Conservation (phyloP, 2,329 filamentous ascomycete species). For the Penicillium sp. region DNA sequence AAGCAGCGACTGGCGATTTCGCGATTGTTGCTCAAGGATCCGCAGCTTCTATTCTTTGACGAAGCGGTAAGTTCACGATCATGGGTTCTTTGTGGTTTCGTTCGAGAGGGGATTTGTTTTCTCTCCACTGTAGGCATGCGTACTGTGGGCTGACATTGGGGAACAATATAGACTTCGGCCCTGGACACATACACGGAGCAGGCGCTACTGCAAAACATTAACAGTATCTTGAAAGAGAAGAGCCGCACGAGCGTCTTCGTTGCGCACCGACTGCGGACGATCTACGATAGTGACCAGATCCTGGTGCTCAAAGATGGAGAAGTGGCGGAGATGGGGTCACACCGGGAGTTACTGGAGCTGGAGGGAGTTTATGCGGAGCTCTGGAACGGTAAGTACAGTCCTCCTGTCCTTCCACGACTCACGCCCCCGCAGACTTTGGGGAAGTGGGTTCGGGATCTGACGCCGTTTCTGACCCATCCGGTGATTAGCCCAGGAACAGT, state of each 20-base stretch:
- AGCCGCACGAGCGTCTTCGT: conserved; percentile 90
- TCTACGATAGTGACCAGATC: conserved; percentile 90
- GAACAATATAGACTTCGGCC: conserved; percentile 67
- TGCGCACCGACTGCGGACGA: conserved; percentile 87
- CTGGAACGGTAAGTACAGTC: conserved; percentile 73
- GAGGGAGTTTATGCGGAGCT: conserved; percentile 79
- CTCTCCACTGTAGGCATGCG: neutral
- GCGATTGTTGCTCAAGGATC: conserved; percentile 82
- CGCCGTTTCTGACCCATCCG: conserved; percentile 1
- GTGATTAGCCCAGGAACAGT: conserved; percentile 63
- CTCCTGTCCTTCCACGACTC: neutral
- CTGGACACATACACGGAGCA: conserved; percentile 94
- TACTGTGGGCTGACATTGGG: conserved; percentile 5
- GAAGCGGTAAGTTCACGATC: conserved; percentile 65
- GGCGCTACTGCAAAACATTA: conserved; percentile 87
- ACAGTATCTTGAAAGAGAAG: conserved; percentile 87
- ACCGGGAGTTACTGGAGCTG: conserved; percentile 77
- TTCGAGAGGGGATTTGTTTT: too few relatives aligned
- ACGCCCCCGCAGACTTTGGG: neutral
- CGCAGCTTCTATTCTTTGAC: conserved; percentile 89
- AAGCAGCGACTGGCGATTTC: conserved; percentile 89
- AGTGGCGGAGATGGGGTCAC: conserved; percentile 88
- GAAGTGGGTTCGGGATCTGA: neutral
- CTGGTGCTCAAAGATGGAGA: conserved; percentile 83
- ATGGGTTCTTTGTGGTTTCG: neutral